Base-by-base conservation (phyloP, 2,329 filamentous ascomycete genomes). In the Trichoderma sp. region DNA sequence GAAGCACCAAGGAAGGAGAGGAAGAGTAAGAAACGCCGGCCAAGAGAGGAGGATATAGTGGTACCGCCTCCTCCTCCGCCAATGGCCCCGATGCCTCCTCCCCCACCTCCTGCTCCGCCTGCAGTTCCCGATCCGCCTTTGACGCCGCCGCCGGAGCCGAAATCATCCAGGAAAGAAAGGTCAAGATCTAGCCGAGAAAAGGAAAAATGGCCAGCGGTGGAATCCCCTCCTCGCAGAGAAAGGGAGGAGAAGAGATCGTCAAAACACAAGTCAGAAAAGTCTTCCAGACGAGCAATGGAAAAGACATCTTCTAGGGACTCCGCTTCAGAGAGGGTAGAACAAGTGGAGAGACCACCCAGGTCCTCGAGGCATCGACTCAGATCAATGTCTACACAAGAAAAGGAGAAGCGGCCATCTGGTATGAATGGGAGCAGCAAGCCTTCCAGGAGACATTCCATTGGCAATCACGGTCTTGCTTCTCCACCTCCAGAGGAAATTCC, bases 101-200 rank as follows among this genome's bases (percentile, higher is more conserved):
- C 66, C 1, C 70, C 63, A 4, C 59, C 85, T 5, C 83, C 84
- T 3, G 83, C 84, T n/a, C 83, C 85, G 3, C 82, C 65, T n/a
- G 83, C 83, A 20, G 84, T 83, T 6, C 83, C 84, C 26, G 86
- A 88, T 65, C 82, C 81, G 53, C 85, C 85, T 36, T 78, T 84
- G 61, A 84, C 85, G 8, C 85, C 87, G 32, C 84, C 86, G 5
- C 82, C 88, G 17, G 88, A 90, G 65, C 82, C 86, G 13, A 89
- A 85, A 73, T 88, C 87, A 5, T 85, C 85, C 4, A 93, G 90
- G 81, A 97, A 92, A 79, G 93, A 97, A 74, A 91, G 94, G 15
- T 84, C 92, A 32, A 93, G 91, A 77, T 88, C 94, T 74, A 92
- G 90, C 75, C 92, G 93, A 71, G 91, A 92, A 72, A 86, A 86